phyloP scores from a whole-genome alignment of 139 green algal species.

The Dunaliella primolecta region DNA sequence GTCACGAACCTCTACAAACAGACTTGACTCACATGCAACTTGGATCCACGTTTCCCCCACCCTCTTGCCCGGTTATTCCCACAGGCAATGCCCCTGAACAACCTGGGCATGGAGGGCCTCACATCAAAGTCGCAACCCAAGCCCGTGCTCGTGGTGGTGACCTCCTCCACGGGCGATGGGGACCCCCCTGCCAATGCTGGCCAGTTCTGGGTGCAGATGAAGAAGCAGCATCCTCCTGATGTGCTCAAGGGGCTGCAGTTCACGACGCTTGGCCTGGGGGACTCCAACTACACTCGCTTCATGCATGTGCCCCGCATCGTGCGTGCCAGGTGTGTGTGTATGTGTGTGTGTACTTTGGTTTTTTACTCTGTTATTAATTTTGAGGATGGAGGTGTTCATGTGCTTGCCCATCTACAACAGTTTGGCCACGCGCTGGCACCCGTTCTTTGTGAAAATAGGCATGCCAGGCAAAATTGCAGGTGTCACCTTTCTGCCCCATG shows the following conservation, averaged over 20 bases:
- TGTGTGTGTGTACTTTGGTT: constrained; percentile 2
- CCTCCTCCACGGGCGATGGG: constrained; percentile 71
- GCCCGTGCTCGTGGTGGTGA: constrained; percentile 52
- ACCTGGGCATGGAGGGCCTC: constrained; percentile 68
- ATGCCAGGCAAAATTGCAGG: too few relatives aligned
- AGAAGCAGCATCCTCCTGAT: constrained; percentile 35
- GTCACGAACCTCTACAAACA: too few relatives aligned
- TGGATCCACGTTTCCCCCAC: too few relatives aligned
- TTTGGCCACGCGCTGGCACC: too few relatives aligned
- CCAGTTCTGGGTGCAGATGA: constrained; percentile 63
- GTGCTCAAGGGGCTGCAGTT: constrained; percentile 71
- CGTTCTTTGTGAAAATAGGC: constrained; percentile 28
- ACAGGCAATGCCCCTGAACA: constrained; percentile 65
- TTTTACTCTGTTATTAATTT: too few relatives aligned
- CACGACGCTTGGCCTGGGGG: constrained; percentile 86
- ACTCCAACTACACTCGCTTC: constrained; percentile 97
- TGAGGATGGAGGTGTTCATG: background rate
- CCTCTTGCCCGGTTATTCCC: too few relatives aligned
- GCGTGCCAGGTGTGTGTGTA: constrained; percentile 3
- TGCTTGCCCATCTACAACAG: constrained; percentile 1
- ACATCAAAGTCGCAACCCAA: constrained; percentile 14
- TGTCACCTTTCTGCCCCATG: too few relatives aligned
- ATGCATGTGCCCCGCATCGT: constrained; percentile 71
- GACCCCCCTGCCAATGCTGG: constrained; percentile 91
- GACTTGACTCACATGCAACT: too few relatives aligned